phyloP scores from a whole-genome alignment of 441 rosid species.

The Pelargonium fulgidum region DNA sequence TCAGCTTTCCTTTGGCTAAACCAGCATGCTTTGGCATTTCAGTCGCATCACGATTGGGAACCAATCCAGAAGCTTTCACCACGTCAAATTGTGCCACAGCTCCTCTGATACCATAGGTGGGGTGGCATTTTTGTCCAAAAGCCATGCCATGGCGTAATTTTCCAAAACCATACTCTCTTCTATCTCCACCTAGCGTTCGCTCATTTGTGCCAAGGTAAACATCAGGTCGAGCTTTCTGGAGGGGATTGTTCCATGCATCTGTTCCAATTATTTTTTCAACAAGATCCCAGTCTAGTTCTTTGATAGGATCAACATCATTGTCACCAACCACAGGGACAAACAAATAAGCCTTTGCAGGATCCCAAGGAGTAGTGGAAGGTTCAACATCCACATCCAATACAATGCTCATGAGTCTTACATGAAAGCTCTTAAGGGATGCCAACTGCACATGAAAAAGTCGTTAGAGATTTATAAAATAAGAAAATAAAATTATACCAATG shows the following conservation, averaged over 20 bases:
- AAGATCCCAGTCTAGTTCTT: constrained; percentile 84
- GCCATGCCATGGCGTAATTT: constrained; percentile 90
- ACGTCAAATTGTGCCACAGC: constrained; percentile 93
- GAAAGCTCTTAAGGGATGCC: constrained; percentile 88
- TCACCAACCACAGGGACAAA: constrained; percentile 90
- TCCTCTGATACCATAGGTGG: constrained; percentile 98
- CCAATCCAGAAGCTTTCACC: constrained; percentile 89
- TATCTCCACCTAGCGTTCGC: constrained; percentile 97
- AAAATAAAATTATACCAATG: constrained; percentile 9
- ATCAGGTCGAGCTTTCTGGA: constrained; percentile 97
- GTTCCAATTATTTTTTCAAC: constrained; percentile 53
- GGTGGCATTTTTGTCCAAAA: constrained; percentile 85
- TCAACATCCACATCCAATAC: constrained; percentile 99
- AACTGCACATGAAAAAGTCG: constrained; percentile 50
- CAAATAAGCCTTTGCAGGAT: constrained; percentile 96
- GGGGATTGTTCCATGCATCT: constrained; percentile 89
- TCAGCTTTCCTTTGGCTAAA: constrained; percentile 50
- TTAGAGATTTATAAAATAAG: constrained; percentile 10
- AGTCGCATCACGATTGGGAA: constrained; percentile 52
- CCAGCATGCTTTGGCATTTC: constrained; percentile 34
- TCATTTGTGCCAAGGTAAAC: constrained; percentile 98
- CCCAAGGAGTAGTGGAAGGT: constrained; percentile 99
- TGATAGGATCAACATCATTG: constrained; percentile 54
- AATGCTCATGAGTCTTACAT: constrained; percentile 97
- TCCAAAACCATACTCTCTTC: constrained; percentile 98